Evolutionary conservation across 371 early-diverging fungal species (phyloP).

Genomic region (Dichotomocladium elegans): DNA sequence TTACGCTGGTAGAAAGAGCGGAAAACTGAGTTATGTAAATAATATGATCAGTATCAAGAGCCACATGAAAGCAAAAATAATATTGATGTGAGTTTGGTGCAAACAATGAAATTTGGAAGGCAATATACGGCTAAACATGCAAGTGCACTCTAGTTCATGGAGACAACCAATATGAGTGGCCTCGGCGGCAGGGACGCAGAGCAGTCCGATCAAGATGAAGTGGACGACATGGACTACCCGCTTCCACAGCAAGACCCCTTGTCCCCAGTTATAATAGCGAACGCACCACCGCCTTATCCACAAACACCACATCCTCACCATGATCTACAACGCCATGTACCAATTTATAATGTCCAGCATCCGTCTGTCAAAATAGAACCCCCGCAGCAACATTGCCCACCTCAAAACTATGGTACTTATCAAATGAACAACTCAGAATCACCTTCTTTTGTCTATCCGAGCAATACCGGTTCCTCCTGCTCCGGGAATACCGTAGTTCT

Average conservation of each 20-base stretch:
- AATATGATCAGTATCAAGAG: conserved; percentile 60
- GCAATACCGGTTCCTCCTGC: neutral
- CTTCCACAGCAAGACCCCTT: conserved; percentile 6
- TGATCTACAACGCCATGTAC: neutral
- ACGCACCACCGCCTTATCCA: conserved; percentile 1
- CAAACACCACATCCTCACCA: neutral
- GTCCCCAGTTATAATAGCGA: conserved; percentile 1
- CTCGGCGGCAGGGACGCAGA: conserved; percentile 7
- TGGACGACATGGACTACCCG: conserved; percentile 6
- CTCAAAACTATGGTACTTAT: conserved; percentile 1
- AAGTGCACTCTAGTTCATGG: no score
- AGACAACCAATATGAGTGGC: no score
- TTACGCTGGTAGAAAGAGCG: no score
- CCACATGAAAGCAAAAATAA: conserved; percentile 65
- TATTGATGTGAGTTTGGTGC: conserved; percentile 45
- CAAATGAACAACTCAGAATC: conserved; percentile 1
- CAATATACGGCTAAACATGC: no score
- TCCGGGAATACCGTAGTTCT: neutral
- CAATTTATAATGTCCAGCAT: no score
- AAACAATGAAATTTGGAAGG: conserved; percentile 1
- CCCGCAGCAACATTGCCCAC: neutral
- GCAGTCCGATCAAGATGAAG: conserved; percentile 7
- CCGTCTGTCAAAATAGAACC: no score
- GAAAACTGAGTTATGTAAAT: no score
- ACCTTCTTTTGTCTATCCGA: neutral